These are phyloP conservation scores for Asparagopsis taxiformis DNA, from an alignment of 31 red algal genomes.

Conservation along the genomic window DNA sequence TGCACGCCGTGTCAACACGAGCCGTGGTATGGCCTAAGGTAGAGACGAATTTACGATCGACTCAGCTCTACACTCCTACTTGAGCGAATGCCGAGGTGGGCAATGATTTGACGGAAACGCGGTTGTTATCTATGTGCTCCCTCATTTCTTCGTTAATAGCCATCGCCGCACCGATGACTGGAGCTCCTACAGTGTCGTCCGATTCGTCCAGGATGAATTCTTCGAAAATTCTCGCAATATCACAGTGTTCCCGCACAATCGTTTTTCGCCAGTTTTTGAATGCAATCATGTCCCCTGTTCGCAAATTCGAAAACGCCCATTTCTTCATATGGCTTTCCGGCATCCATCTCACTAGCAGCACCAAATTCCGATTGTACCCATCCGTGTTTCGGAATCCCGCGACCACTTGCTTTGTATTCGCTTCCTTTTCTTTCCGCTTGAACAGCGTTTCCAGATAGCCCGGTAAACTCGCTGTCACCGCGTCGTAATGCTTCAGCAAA, in stretches of 20 bases:
- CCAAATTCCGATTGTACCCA: conserved; percentile 62
- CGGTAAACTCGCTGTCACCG: conserved; percentile 23
- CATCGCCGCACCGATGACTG: conserved; percentile 67
- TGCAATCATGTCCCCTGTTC: conserved; percentile 23
- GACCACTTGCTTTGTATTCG: conserved; percentile 20
- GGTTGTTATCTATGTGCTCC: conserved; percentile 58
- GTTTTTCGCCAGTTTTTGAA: conserved; percentile 42
- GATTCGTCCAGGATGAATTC: conserved; percentile 29
- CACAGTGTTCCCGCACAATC: conserved; percentile 52
- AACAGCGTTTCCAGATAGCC: conserved; percentile 46
- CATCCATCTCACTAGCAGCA: conserved; percentile 54
- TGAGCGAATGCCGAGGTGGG: no score
- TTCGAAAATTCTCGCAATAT: conserved; percentile 26
- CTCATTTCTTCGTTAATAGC: conserved; percentile 63
- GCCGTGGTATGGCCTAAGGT: no score
- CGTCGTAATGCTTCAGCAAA: conserved; percentile 44
- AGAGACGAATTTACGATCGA: no score
- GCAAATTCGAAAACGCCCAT: conserved; percentile 43
- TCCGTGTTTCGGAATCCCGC: conserved; percentile 29
- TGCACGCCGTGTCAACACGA: no score
- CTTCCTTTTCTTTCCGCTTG: conserved; percentile 47
- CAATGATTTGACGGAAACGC: conserved; percentile 20
- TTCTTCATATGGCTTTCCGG: conserved; percentile 35
- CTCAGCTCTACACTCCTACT: no score
- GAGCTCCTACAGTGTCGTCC: conserved; percentile 22